A percentile compares a stretch with the other conserved stretches of the same genome.
Conservation (phyloP, 805 yeast species). For the Tetrapisispora pingtungensis region DNA sequence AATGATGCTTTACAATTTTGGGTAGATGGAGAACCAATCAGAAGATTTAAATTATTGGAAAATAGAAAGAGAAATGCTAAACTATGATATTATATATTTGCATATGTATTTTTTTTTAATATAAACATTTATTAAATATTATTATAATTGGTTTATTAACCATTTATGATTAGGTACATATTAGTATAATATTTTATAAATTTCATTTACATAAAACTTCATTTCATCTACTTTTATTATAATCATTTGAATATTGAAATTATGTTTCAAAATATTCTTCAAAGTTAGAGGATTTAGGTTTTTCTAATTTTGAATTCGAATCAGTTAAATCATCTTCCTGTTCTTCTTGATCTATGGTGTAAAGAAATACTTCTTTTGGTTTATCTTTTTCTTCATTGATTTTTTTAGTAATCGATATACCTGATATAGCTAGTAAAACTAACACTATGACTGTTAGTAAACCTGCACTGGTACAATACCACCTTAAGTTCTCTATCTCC, state of each 20-base stretch:
- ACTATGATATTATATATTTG: background rate
- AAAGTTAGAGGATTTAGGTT: background rate
- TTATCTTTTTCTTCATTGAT: conserved; percentile 27
- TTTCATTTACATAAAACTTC: no score
- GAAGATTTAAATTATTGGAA: conserved; percentile 48
- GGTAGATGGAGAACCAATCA: conserved; percentile 65
- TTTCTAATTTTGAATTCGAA: background rate
- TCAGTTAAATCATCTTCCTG: conserved; percentile 31
- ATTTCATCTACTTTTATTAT: no score
- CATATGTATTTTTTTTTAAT: no score
- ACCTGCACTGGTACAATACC: conserved; percentile 91
- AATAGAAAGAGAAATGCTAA: conserved; percentile 44
- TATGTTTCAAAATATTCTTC: conserved; percentile 3
- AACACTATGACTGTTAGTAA: conserved; percentile 61
- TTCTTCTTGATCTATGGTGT: conserved; percentile 27
- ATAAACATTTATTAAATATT: no score
- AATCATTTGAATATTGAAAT: background rate
- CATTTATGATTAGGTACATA: no score
- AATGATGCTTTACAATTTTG: conserved; percentile 60
- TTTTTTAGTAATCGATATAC: conserved; percentile 34
- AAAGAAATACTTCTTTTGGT: conserved; percentile 25
- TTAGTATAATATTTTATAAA: no score
- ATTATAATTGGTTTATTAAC: no score
- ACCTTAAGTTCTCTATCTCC: conserved; percentile 78
- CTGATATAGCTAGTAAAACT: conserved; percentile 52